These are phyloP conservation scores for Trichoderma gamsii DNA, from an alignment of 495 filamentous ascomycete genomes.

Conservation along the genomic window DNA sequence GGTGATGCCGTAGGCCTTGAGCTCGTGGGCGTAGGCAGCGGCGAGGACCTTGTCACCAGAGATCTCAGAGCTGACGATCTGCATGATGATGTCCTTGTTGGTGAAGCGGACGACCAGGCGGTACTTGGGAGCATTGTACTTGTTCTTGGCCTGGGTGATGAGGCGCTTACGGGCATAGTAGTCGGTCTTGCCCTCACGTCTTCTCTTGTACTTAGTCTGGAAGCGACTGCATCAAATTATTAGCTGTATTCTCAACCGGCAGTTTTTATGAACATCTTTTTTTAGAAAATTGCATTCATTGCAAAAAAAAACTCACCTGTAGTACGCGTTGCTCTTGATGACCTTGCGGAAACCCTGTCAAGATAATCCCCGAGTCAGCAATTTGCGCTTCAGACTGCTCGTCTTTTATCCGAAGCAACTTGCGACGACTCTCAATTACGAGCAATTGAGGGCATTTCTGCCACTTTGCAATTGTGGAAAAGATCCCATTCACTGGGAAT, in stretches of 20 bases:
- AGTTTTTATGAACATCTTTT: no score
- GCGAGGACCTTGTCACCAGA: conserved; percentile 92
- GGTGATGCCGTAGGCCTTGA: conserved; percentile 91
- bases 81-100: conserved; percentile 97
- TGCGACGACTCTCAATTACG: conserved; percentile 69
- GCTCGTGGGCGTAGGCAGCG: conserved; percentile 94
- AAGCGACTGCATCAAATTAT: conserved; percentile 62
- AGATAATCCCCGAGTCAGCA: conserved; percentile 78
- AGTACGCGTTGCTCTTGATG: conserved; percentile 96
- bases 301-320: conserved; percentile 59
- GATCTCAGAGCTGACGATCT: conserved; percentile 96
- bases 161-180: conserved; percentile 99
- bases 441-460: conserved; percentile 23
- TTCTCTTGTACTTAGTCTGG: conserved; percentile 99
- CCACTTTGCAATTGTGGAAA: conserved; percentile 19
- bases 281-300: no score
- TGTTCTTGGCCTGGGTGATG: conserved; percentile 99
- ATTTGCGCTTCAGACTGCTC: conserved; percentile 87
- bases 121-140: conserved; percentile 99
- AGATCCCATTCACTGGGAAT: conserved; percentile 20
- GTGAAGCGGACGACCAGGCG: conserved; percentile 99
- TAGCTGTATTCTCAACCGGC: conserved; percentile 16
- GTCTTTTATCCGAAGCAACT: conserved; percentile 80
- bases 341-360: conserved; percentile 87
- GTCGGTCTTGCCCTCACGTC: conserved; percentile 95